phyloP scores from a whole-genome alignment of 2,329 filamentous ascomycete species.

The Thelonectria discophora region DNA sequence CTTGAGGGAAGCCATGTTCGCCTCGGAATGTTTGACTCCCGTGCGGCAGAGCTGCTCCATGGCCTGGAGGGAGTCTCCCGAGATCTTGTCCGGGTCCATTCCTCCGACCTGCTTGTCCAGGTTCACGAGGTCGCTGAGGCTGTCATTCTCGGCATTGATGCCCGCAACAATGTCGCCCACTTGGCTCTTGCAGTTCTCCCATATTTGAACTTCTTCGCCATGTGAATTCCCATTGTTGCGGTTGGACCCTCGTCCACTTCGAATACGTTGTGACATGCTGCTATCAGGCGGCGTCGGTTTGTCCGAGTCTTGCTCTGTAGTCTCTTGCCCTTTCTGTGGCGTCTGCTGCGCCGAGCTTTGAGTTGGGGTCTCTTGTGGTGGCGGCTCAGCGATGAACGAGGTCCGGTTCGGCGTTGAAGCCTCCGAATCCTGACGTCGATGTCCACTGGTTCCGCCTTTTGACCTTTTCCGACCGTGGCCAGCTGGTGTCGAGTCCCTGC shows the following conservation, averaged over 20 bases:
- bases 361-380: constrained; percentile 31
- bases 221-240: constrained; percentile 54
- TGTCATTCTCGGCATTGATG: constrained; percentile 55
- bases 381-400: constrained; percentile 33
- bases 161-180: constrained; percentile 51
- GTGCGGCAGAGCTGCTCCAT: constrained; percentile 56
- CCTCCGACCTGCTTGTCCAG: constrained; percentile 53
- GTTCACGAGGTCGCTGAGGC: constrained; percentile 49
- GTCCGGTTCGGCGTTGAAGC: constrained; percentile 38
- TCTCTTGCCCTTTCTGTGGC: constrained; percentile 32
- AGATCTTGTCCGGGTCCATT: constrained; percentile 50
- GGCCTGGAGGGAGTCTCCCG: constrained; percentile 50
- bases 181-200: constrained; percentile 53
- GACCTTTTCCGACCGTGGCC: constrained; percentile 33
- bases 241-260: constrained; percentile 55
- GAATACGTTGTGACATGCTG: constrained; percentile 56
- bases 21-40: constrained; percentile 53
- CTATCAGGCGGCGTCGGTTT: constrained; percentile 35
- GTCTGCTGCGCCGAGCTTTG: constrained; percentile 23
- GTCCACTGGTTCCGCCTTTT: constrained; percentile 33
- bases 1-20: constrained; percentile 49
- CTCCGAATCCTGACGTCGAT: constrained; percentile 30
- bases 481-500: constrained; percentile 41
- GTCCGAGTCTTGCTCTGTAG: constrained; percentile 36
- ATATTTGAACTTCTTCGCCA: constrained; percentile 56